Percentiles rank a stretch among this genome's conserved stretches.
These are phyloP conservation scores for Pseudofabraea citricarpa DNA, from an alignment of 2,329 filamentous ascomycete genomes.

Conservation along the genomic window DNA sequence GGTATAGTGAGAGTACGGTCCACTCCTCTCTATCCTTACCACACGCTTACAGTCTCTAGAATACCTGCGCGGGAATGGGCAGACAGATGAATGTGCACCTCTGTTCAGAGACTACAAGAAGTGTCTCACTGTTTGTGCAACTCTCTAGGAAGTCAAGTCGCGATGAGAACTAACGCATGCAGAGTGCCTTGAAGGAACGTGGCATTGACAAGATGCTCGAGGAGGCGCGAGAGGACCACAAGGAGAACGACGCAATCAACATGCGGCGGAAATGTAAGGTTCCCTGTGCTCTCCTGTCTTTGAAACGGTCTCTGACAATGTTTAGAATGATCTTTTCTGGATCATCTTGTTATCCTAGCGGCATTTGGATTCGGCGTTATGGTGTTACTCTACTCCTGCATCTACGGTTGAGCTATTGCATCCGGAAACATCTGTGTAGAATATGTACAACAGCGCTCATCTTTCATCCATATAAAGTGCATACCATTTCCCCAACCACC, in stretches of 20 bases:
- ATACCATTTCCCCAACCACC: no score
- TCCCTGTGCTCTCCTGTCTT: no score
- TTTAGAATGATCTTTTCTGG: no score
- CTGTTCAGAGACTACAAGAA: slow-evolving; percentile 86
- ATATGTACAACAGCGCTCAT: no score
- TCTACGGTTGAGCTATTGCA: no score
- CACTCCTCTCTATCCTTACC: slow-evolving; percentile 15
- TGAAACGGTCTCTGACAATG: no score
- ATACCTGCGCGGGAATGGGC: slow-evolving; percentile 81
- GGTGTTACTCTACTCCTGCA: no score
- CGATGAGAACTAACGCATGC: slow-evolving; percentile 4
- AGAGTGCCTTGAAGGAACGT: slow-evolving; percentile 82
- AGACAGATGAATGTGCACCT: slow-evolving; percentile 75
- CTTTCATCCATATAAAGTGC: no score
- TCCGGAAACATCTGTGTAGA: no score
- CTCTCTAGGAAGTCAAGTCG: no score
- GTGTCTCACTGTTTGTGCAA: slow-evolving; percentile 73
- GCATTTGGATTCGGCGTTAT: no score
- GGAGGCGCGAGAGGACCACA: slow-evolving; percentile 84
- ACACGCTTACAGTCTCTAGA: slow-evolving; percentile 50
- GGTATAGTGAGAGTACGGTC: slow-evolving; percentile 93
- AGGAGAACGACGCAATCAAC: slow-evolving; percentile 75
- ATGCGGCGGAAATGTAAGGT: slow-evolving; percentile 43
- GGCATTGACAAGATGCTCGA: slow-evolving; percentile 92
- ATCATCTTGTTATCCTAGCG: no score